These are phyloP conservation scores for Iberis pinnata DNA, from an alignment of 345 rosid genomes.

Conservation along the genomic window DNA sequence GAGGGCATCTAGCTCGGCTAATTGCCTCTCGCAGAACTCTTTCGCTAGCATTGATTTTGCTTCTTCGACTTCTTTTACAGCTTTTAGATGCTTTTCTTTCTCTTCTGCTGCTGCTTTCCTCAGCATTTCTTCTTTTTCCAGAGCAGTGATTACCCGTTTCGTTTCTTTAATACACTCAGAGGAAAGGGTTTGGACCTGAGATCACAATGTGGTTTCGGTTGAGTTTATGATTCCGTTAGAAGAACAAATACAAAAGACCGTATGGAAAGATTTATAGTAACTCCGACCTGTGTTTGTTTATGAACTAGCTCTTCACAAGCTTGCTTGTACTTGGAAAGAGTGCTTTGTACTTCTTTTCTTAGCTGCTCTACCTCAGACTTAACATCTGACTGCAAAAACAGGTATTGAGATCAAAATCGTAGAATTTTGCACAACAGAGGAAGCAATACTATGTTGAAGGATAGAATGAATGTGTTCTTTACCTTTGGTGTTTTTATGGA, in stretches of 20 bases:
- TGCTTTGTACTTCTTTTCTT: conserved; percentile 50
- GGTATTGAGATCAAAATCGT: conserved; percentile 1
- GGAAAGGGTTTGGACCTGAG: conserved; percentile 62
- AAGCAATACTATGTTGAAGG: background rate
- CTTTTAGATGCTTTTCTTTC: conserved; percentile 57
- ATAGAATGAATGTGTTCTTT: background rate
- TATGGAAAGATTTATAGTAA: background rate
- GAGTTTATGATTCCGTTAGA: conserved; percentile 16
- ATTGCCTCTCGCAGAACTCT: conserved; percentile 52
- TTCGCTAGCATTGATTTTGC: conserved; percentile 59
- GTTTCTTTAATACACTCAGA: conserved; percentile 63
- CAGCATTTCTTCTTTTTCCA: conserved; percentile 57
- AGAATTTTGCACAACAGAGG: conserved; percentile 3
- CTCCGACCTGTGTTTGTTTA: conserved; percentile 59
- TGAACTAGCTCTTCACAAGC: conserved; percentile 71
- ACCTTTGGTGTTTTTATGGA: conserved; percentile 21
- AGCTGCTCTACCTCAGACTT: conserved; percentile 58
- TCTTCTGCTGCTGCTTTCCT: conserved; percentile 61
- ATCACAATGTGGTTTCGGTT: conserved; percentile 7
- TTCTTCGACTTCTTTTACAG: conserved; percentile 58
- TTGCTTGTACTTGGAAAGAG: conserved; percentile 55
- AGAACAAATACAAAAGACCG: too few species aligned
- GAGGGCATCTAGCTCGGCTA: conserved; percentile 61
- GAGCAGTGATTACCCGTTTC: conserved; percentile 48
- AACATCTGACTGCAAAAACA: conserved; percentile 43